Evolutionary conservation across 2,329 filamentous ascomycete species (phyloP).

Genomic region (Cercospora zeae-maydis): DNA sequence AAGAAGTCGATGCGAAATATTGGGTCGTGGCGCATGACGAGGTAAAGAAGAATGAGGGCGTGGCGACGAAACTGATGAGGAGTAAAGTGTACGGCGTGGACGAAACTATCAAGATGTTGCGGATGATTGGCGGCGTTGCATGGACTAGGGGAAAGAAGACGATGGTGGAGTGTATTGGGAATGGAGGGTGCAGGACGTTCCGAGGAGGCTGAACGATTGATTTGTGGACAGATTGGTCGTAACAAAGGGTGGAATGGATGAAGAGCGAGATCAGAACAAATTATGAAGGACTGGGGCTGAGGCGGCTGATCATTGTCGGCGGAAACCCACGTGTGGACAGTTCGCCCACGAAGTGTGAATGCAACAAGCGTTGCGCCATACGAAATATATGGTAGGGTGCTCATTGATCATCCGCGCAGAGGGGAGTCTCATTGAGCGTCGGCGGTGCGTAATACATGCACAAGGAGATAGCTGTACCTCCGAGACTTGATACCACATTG

Average conservation of each 20-base stretch:
- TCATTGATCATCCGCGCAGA: no score
- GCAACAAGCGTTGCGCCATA: no score
- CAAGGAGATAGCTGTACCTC: no score
- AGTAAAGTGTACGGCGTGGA: slow-evolving; percentile 46
- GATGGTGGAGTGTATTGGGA: slow-evolving; percentile 12
- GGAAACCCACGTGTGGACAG: no score
- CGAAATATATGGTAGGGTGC: no score
- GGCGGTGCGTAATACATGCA: no score
- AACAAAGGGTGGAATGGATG: neutral
- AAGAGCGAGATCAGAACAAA: neutral
- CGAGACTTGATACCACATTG: neutral
- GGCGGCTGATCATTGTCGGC: no score
- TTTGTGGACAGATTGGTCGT: no score
- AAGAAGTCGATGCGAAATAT: slow-evolving; percentile 50
- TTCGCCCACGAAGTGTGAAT: no score
- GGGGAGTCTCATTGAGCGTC: no score
- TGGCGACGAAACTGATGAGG: slow-evolving; percentile 51
- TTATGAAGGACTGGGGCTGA: no score
- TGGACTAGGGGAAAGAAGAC: slow-evolving; percentile 15
- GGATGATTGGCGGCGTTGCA: slow-evolving; percentile 20
- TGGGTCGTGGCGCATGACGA: slow-evolving; percentile 64
- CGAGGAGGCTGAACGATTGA: neutral
- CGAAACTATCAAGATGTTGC: slow-evolving; percentile 45
- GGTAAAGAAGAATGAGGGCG: slow-evolving; percentile 54
- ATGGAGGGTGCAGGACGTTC: slow-evolving; percentile 10